These are phyloP conservation scores for Aspergillus hortae DNA, from an alignment of 2,329 filamentous ascomycete species.

Conservation along the genomic window DNA sequence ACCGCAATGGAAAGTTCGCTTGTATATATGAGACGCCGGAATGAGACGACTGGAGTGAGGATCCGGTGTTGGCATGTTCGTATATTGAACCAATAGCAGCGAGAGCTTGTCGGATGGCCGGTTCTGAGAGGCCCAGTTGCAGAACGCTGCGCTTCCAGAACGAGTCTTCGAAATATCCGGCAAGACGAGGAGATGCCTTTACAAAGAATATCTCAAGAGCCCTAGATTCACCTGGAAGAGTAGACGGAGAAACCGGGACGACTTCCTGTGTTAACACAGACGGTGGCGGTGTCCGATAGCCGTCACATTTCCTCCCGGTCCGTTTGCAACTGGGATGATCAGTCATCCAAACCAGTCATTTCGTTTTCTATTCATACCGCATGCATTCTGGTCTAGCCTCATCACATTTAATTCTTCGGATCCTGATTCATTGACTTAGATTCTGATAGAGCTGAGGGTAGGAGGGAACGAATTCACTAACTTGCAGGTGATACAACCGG, in stretches of 20 bases:
- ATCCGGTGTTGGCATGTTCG: slow-evolving; percentile 48
- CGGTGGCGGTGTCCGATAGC: slow-evolving; percentile 6
- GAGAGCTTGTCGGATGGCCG: slow-evolving; percentile 62
- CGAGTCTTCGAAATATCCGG: slow-evolving; percentile 63
- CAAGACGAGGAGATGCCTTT: slow-evolving; percentile 60
- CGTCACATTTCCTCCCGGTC: slow-evolving; percentile 12
- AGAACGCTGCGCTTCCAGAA: slow-evolving; percentile 64
- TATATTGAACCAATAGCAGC: slow-evolving; percentile 65
- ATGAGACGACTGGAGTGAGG: slow-evolving; percentile 28
- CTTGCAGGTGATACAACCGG: slow-evolving; percentile 67
- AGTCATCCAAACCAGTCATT: slow-evolving; percentile 17
- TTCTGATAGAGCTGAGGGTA: too few relatives aligned
- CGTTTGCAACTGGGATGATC: slow-evolving; percentile 8
- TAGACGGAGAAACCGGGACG: slow-evolving; percentile 3
- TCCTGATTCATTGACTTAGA: slow-evolving; percentile 4
- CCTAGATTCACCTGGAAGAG: slow-evolving; percentile 4
- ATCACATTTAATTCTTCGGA: slow-evolving; percentile 61
- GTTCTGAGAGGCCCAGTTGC: slow-evolving; percentile 60
- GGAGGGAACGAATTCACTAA: slow-evolving; percentile 39
- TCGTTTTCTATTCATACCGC: slow-evolving; percentile 49
- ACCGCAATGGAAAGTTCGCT: slow-evolving; percentile 3
- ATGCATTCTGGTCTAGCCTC: slow-evolving; percentile 59
- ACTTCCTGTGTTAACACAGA: not conserved
- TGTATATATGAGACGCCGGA: not conserved
- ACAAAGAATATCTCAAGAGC: slow-evolving; percentile 43